Conservation (phyloP, 305 asterid genomes). For the Nicotiana rustica region DNA sequence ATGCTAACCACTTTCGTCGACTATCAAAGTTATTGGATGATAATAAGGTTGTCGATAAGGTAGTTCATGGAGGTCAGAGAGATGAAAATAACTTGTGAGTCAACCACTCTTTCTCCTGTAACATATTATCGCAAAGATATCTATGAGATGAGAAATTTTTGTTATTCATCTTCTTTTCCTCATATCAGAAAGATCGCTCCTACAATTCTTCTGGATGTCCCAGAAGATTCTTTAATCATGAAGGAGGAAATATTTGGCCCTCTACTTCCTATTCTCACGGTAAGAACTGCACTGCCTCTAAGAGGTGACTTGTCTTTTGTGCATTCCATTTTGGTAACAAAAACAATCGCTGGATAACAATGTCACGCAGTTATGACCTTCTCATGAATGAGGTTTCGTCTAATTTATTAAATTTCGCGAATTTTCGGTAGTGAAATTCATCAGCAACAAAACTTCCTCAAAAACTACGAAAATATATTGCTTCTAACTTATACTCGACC, state of each 20-base stretch:
- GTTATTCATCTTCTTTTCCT: conserved; percentile 19
- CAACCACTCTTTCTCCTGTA: conserved; percentile 21
- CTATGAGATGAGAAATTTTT: conserved; percentile 13
- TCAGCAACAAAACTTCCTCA: neutral
- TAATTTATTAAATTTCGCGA: neutral
- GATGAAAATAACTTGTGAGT: conserved; percentile 79
- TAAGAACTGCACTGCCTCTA: conserved; percentile 40
- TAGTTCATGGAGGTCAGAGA: conserved; percentile 83
- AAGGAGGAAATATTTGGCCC: conserved; percentile 96
- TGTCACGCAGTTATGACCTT: neutral
- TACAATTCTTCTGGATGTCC: conserved; percentile 78
- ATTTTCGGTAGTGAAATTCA: neutral
- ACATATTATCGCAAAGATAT: neutral
- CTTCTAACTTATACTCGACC: neutral
- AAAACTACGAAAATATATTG: neutral
- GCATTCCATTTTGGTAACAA: neutral
- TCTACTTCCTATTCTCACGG: conserved; percentile 90
- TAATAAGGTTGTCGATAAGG: conserved; percentile 69
- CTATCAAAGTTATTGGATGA: conserved; percentile 72
- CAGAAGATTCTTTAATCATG: conserved; percentile 80
- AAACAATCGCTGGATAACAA: neutral
- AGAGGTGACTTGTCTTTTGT: neutral
- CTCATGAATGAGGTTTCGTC: neutral
- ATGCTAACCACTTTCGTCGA: conserved; percentile 73
- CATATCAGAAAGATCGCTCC: conserved; percentile 81